These are phyloP conservation scores for Millerozyma miso DNA, from an alignment of 805 yeast genomes.

Conservation along the genomic window DNA sequence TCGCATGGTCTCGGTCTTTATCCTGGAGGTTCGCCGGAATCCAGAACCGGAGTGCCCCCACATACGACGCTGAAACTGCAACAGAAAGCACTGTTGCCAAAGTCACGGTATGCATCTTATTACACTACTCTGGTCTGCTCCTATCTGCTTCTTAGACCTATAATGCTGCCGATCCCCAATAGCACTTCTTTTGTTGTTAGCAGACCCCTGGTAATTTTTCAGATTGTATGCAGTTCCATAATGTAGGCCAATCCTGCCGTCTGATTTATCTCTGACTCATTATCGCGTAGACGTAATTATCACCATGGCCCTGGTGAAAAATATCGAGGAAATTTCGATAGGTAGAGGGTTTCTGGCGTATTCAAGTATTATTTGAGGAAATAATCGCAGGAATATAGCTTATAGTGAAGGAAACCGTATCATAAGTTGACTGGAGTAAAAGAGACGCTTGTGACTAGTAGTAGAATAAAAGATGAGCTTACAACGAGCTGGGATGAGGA, in stretches of 20 bases:
- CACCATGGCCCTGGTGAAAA: neutral
- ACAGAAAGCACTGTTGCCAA: neutral
- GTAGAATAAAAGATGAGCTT: neutral
- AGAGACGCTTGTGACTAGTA: no score
- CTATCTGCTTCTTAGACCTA: no score
- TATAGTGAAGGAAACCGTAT: no score
- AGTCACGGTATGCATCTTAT: neutral
- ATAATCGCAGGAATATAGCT: no score
- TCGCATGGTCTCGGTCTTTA: conserved; percentile 38
- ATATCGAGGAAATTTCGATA: no score
- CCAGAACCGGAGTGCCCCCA: conserved; percentile 33
- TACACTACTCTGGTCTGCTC: no score
- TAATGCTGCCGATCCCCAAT: neutral
- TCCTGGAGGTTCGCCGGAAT: conserved; percentile 19
- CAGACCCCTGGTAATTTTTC: neutral
- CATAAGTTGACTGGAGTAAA: no score
- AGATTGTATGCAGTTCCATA: neutral
- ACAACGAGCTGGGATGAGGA: neutral
- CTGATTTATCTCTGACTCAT: conserved; percentile 4
- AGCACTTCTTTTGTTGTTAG: neutral
- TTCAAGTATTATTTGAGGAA: no score
- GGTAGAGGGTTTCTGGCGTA: no score
- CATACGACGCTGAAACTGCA: conserved; percentile 43
- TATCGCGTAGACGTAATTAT: neutral
- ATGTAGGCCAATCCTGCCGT: conserved; percentile 1